These are phyloP conservation scores for Leucosporidium scottii DNA, from an alignment of 768 basidiomycete species.

Conservation along the genomic window DNA sequence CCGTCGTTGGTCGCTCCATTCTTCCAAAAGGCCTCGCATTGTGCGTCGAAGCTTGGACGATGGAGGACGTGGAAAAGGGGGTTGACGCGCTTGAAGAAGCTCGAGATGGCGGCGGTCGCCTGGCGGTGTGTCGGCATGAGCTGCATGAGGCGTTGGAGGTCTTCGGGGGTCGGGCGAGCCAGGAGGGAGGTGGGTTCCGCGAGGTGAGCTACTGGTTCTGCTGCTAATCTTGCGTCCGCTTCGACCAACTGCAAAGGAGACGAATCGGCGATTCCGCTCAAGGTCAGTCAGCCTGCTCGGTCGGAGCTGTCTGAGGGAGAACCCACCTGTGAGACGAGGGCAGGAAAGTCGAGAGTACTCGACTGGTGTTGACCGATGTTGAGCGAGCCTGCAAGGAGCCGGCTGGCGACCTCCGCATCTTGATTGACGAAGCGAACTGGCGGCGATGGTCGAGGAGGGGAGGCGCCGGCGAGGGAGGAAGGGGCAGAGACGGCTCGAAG, in stretches of 20 bases:
- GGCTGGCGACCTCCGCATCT: neutral
- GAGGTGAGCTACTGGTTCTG: neutral
- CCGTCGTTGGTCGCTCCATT: constrained; percentile 24
- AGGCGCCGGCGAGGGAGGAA: neutral
- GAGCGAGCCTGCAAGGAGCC: neutral
- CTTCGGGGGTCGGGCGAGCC: constrained; percentile 3
- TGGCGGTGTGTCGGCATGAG: constrained; percentile 16
- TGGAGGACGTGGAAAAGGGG: constrained; percentile 15
- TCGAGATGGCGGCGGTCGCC: constrained; percentile 11
- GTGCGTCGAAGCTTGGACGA: constrained; percentile 5
- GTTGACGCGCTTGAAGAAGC: constrained; percentile 18
- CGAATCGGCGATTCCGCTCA: too few relatives aligned
- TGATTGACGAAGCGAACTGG: neutral
- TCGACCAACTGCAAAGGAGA: too few relatives aligned
- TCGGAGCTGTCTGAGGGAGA: neutral
- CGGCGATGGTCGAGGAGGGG: neutral
- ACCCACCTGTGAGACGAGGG: neutral
- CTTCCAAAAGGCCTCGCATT: constrained; percentile 17
- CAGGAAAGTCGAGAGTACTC: neutral
- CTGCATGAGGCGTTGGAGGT: neutral
- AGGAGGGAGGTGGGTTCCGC: neutral
- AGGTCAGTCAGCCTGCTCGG: too few relatives aligned
- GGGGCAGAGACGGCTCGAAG: neutral
- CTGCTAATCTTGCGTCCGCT: neutral
- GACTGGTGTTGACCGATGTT: neutral